phyloP scores from a whole-genome alignment of 805 yeast genomes.

The Ascoidea tarda region DNA sequence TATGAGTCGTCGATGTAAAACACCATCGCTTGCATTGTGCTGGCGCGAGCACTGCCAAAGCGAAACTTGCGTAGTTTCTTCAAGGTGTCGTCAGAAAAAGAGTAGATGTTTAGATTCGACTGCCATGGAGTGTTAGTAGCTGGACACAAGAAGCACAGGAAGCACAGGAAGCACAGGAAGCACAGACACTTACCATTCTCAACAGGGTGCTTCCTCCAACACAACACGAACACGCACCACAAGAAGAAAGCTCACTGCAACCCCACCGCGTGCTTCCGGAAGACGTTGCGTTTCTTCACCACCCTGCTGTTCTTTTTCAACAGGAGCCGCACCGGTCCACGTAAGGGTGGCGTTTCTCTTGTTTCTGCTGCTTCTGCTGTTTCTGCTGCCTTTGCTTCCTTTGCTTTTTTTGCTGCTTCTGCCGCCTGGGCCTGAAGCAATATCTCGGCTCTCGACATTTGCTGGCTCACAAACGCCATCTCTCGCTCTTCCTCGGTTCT shows the following conservation, averaged over 20 bases:
- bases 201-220: no score
- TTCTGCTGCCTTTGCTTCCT: conserved; percentile 4
- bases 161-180: background rate
- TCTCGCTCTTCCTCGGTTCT: conserved; percentile 6
- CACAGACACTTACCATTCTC: background rate
- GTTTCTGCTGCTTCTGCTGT: background rate
- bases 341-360: background rate
- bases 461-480: conserved; percentile 1
- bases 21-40: conserved; percentile 44
- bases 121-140: background rate
- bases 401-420: conserved; percentile 9
- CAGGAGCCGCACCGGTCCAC: background rate
- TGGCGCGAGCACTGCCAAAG: conserved; percentile 52
- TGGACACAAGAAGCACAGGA: background rate
- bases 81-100: conserved; percentile 47
- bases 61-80: conserved; percentile 56
- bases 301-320: background rate
- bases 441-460: conserved; percentile 3
- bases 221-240: no score
- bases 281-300: no score
- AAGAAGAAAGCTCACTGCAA: no score
- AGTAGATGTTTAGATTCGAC: conserved; percentile 24
- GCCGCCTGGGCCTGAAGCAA: conserved; percentile 7
- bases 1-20: conserved; percentile 33
- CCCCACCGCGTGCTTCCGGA: no score